Evolutionary conservation across 2,329 filamentous ascomycete genomes (phyloP).

Genomic region (Exophiala sp.): DNA sequence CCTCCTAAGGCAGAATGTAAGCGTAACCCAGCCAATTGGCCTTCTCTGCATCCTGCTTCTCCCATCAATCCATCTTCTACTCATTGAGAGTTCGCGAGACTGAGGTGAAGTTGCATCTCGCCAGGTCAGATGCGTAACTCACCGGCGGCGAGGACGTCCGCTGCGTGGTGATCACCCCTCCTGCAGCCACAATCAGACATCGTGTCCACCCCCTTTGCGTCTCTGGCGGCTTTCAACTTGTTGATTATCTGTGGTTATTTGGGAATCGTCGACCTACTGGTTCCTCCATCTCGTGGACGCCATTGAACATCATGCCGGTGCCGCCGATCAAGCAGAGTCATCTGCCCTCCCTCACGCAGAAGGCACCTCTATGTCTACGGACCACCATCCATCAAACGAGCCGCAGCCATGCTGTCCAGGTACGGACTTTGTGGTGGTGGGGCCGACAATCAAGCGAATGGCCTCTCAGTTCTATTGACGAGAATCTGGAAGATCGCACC

Average conservation of each 20-base stretch:
- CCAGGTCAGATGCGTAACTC: not conserved
- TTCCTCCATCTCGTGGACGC: not conserved
- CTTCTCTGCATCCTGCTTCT: not conserved
- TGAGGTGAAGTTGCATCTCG: not conserved
- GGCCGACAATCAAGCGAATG: constrained; percentile 11
- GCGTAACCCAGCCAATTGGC: not conserved
- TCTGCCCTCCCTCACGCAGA: not conserved
- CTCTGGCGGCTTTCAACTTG: no score
- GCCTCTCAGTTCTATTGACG: constrained; percentile 12
- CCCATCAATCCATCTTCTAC: not conserved
- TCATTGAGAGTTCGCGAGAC: not conserved
- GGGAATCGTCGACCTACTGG: no score
- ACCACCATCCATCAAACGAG: constrained; percentile 7
- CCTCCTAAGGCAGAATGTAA: not conserved
- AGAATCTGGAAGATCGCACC: constrained; percentile 22
- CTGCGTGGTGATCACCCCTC: not conserved
- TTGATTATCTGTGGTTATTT: no score
- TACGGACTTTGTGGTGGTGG: constrained; percentile 29
- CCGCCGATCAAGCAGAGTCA: not conserved
- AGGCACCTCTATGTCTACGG: constrained; percentile 7
- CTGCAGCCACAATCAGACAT: no score
- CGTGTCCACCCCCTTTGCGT: no score
- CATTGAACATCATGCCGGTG: constrained; percentile 1
- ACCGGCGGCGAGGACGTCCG: not conserved
- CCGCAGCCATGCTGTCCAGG: constrained; percentile 10